A percentile compares a stretch with the other conserved stretches of the same genome.
Evolutionary conservation across 2,329 filamentous ascomycete species (phyloP).

Genomic region (Paraphaeosphaeria sporulosa): DNA sequence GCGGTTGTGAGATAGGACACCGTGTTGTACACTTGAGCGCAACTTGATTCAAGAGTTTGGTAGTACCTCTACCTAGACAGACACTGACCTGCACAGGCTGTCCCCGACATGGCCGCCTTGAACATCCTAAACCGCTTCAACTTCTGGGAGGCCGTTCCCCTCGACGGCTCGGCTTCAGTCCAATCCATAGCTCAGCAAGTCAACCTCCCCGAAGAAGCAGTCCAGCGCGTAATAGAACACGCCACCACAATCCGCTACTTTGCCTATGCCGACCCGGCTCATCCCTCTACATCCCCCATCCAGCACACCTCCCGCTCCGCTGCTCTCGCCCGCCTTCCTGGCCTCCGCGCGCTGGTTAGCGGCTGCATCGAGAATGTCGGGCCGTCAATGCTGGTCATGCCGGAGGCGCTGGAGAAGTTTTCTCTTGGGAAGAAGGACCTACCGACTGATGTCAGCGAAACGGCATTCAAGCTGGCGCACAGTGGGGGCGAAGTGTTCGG

Average conservation of each 20-base stretch:
- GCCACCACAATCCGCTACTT: conserved; percentile 49
- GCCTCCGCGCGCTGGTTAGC: conserved; percentile 35
- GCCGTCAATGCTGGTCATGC: conserved; percentile 38
- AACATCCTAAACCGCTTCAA: conserved; percentile 62
- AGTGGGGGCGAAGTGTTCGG: conserved; percentile 34
- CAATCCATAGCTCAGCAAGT: conserved; percentile 38
- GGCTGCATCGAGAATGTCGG: conserved; percentile 34
- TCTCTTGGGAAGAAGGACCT: conserved; percentile 33
- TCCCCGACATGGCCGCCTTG: conserved; percentile 55
- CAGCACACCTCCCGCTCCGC: conserved; percentile 41
- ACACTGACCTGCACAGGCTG: conserved; percentile 38
- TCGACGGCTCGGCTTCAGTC: conserved; percentile 54
- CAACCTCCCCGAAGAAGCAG: conserved; percentile 35
- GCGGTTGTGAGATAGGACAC: background rate
- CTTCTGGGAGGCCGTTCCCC: conserved; percentile 61
- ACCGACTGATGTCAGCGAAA: conserved; percentile 32
- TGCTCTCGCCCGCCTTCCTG: conserved; percentile 33
- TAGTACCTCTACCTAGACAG: background rate
- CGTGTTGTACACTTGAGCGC: background rate
- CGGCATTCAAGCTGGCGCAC: conserved; percentile 40
- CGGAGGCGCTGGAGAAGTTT: conserved; percentile 36
- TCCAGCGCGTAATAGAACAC: conserved; percentile 44
- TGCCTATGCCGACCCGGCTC: conserved; percentile 25
- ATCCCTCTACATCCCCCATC: conserved; percentile 22
- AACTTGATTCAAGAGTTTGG: background rate